Evolutionary conservation across 495 filamentous ascomycete species (phyloP), one percentile per base, ranked within the genome.

Genomic region (Bacidia rubella): DNA sequence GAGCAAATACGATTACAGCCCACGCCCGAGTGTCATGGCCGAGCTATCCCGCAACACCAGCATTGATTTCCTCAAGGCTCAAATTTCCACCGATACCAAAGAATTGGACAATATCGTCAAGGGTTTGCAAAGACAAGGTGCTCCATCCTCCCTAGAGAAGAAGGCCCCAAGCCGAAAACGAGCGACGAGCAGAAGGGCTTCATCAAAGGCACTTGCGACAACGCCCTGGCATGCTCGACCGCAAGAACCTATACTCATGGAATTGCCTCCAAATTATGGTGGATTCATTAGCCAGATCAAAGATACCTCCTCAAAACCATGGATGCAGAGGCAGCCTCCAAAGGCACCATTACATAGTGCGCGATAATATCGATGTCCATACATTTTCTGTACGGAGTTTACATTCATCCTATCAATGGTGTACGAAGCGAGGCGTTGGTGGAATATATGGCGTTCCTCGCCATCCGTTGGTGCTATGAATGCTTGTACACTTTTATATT

Each of bases 1-100:
- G 0, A 68, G 82, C 9, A 62, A 63, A 32, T 85, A 85, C 57
- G 3, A 62, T 1, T 96, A 96, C 61, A 78, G 68, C 0, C 76
- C 79, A 1, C 79, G 90, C 22, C 68, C 68, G n/a, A 79, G 90
- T 0, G 82, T 96, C 53, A 95, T 97, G 87, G 70, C 79, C 32
- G 64, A 74, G 20, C 69, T 90, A 0, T 63, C 74, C 47, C 63
- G 69, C 26, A 65, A 66, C n/a, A 67, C 72, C 23, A 70, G 80
- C 43, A 59, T 79, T 19, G 70, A 71, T 27, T 90, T 87, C 66
- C 74, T 97, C 38, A 80, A 74, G 59, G 90, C 90, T 4, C 90
- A 97, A 66, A 90, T 93, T 57, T 79, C 82, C 3, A 79, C 71
- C 47, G 77, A 86, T 51, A 83, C 87, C 45, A 73, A 74, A 15